Percentiles rank a stretch among this genome's conserved stretches.
Conservation (phyloP, 331 rosid genomes). For the Arachis monticola region DNA sequence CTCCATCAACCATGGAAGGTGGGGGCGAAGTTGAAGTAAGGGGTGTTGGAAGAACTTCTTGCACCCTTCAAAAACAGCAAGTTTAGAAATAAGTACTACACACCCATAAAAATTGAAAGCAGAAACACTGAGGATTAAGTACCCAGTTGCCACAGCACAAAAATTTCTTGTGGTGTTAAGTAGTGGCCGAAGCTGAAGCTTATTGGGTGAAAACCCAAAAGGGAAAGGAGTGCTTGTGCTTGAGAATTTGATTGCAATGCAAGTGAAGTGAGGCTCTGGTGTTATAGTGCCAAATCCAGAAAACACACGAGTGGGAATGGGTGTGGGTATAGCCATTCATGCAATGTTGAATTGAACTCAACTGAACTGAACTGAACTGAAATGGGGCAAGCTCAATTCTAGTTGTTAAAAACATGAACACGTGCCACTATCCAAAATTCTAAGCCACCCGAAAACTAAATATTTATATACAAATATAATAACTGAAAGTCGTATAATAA, state of each 20-base stretch:
- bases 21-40: constrained; percentile 72
- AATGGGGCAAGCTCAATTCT: too few species aligned
- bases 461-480: too few species aligned
- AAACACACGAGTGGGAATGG: not conserved
- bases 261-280: not conserved
- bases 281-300: not conserved
- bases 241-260: not conserved
- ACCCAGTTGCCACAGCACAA: constrained; percentile 56
- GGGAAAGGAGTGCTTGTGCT: not conserved
- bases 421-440: too few species aligned
- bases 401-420: not conserved
- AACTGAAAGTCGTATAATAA: too few species aligned
- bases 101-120: not conserved
- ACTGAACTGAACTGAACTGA: too few species aligned
- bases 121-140: constrained; percentile 18
- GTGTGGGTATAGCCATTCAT: not conserved
- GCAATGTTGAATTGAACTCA: not conserved
- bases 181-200: not conserved
- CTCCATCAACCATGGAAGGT: constrained; percentile 77
- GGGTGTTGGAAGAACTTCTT: constrained; percentile 65
- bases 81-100: constrained; percentile 15
- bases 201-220: not conserved
- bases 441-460: too few species aligned
- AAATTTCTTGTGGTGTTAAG: not conserved
- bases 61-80: constrained; percentile 39